Evolutionary conservation across 2,329 filamentous ascomycete genomes (phyloP).

Genomic region (Westerdykella sp.): DNA sequence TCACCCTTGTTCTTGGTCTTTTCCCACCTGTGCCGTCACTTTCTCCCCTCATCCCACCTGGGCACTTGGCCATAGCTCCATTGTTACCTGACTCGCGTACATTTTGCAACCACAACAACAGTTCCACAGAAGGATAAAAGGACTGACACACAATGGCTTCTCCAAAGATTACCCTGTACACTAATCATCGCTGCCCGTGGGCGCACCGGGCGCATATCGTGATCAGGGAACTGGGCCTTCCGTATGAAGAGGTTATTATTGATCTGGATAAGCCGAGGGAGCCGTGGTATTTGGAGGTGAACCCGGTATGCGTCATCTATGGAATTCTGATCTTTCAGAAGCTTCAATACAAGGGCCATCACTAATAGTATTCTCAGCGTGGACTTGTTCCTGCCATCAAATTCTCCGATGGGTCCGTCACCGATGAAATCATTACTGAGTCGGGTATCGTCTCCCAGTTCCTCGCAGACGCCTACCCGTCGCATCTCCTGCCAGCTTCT

Average conservation of each 20-base stretch:
- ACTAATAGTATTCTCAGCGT: conserved; percentile 37
- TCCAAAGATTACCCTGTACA: conserved; percentile 61
- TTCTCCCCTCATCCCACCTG: background rate
- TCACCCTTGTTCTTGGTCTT: background rate
- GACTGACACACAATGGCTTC: conserved; percentile 4
- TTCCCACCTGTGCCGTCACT: background rate
- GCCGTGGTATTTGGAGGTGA: conserved; percentile 67
- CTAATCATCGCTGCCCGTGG: conserved; percentile 63
- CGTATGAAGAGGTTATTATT: conserved; percentile 66
- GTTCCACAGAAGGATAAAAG: conserved; percentile 9
- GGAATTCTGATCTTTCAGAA: no score
- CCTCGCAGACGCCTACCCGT: conserved; percentile 62
- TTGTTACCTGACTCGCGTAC: conserved; percentile 1
- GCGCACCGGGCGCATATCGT: conserved; percentile 71
- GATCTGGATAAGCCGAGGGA: conserved; percentile 64
- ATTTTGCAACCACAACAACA: conserved; percentile 3
- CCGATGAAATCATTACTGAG: conserved; percentile 61
- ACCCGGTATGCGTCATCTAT: conserved; percentile 48
- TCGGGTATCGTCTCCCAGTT: conserved; percentile 69
- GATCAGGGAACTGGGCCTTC: conserved; percentile 58
- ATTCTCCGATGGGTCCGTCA: conserved; percentile 48
- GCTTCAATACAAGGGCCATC: no score
- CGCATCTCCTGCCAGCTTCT: conserved; percentile 56
- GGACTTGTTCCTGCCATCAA: conserved; percentile 68
- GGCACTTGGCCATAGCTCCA: background rate